Percentiles rank a stretch among this genome's conserved stretches.
These are phyloP conservation scores for Colletotrichum costaricense DNA, from an alignment of 2,329 filamentous ascomycete species.

Conservation along the genomic window DNA sequence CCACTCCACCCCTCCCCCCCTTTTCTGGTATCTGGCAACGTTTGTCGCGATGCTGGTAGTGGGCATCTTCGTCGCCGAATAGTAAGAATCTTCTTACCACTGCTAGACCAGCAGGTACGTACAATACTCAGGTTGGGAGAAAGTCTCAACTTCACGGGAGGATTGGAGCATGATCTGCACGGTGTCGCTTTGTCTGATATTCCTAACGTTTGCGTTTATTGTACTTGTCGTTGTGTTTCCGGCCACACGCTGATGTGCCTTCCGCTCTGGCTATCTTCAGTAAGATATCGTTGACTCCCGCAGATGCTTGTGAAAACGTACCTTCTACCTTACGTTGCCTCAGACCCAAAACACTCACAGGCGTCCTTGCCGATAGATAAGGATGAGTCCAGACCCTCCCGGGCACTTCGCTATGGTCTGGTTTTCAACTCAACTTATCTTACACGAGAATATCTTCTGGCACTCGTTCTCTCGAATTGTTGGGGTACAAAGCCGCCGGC, in stretches of 20 bases:
- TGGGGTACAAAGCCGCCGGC: neutral
- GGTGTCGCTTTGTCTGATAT: neutral
- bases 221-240: neutral
- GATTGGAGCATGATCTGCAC: neutral
- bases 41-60: neutral
- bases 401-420: neutral
- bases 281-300: neutral
- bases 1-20: too few species aligned
- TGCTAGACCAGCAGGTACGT: neutral
- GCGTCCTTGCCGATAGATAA: neutral
- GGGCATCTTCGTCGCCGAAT: neutral
- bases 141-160: neutral
- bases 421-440: neutral
- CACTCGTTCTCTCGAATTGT: neutral
- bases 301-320: neutral
- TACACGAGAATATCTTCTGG: neutral
- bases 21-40: too few species aligned
- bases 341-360: neutral
- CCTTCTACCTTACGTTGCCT: neutral
- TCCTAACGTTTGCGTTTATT: neutral
- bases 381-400: neutral
- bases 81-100: neutral
- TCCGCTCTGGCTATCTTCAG: neutral
- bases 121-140: neutral
- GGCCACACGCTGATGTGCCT: neutral